Base-by-base conservation (phyloP, 2,329 filamentous ascomycete species). In the Metarhizium robertsii region DNA sequence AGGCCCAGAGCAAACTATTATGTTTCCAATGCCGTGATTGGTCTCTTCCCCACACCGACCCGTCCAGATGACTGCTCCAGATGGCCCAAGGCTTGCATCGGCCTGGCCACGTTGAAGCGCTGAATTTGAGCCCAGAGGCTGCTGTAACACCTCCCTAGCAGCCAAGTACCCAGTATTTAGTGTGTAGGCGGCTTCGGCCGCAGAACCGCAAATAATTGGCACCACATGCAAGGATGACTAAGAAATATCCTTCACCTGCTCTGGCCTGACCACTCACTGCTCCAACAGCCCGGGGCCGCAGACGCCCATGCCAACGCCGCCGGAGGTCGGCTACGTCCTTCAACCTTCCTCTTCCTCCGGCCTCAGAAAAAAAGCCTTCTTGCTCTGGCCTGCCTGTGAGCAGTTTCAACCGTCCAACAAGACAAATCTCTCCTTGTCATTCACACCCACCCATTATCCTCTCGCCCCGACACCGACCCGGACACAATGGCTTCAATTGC, bases 401-500 rank as follows among this genome's bases (percentile, higher is more conserved):
- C 47, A 11, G 6, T 13, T 50, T 16, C 13, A 13, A 18, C 38
- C 20, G 11, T 45, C 42, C 30, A 29, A 18, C 49, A 36, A 10
- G n/a, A 14, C 38, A 16, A 13, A 40, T 40, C 38, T 51, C 16
- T 16, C 49, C 49, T 40, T 10, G 4, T 29, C 5, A 5, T 51
- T 50, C 47, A 29, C 18, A 13, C 18, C 13, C 4, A 6, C 11
- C 30, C 45, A 4, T 30, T 30, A 4, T 18, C 32, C 14, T 13
- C 20, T 10, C 20, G 16, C 34, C 34, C n/a, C 18, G n/a, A 45
- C 42, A 7, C 16, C 42, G 3, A 45, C 42, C 5, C 57, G 57
- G 32, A 57, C 66, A 71, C 66, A 71, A 84, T 84, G 81, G 80
- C 82, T 62, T 84, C 82, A 73, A 79, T 86, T 72, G 76, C 78